A percentile compares a stretch with the other conserved stretches of the same genome.
phyloP scores from a whole-genome alignment of 2,329 filamentous ascomycete genomes.

The Coniochaeta sp. region DNA sequence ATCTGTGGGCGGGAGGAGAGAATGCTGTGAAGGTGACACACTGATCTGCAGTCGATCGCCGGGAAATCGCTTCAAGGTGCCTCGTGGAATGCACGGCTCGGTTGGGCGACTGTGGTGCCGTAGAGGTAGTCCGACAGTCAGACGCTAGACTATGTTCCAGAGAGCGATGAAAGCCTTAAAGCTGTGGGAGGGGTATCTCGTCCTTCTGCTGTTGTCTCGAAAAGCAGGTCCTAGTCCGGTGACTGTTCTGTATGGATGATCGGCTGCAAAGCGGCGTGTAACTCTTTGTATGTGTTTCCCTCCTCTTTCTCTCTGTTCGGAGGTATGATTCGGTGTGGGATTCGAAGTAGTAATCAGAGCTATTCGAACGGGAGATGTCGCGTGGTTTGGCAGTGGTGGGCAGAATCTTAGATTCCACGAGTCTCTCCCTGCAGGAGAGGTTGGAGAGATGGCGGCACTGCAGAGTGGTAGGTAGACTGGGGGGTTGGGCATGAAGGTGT shows the following conservation, averaged over 20 bases:
- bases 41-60: constrained; percentile 1
- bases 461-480: no score
- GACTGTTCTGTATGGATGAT: not conserved
- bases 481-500: not conserved
- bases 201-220: not conserved
- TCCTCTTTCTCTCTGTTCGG: not conserved
- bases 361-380: no score
- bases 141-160: not conserved
- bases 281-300: not conserved
- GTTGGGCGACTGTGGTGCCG: no score
- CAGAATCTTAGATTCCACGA: not conserved
- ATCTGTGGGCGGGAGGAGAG: not conserved
- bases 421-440: not conserved
- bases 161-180: not conserved
- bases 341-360: no score
- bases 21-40: constrained; percentile 5
- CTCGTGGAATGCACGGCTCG: constrained; percentile 1
- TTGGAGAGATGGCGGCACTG: not conserved
- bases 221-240: not conserved
- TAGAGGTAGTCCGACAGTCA: not conserved
- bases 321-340: not conserved
- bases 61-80: constrained; percentile 1
- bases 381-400: not conserved
- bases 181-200: no score
- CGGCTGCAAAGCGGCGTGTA: not conserved